Base-by-base conservation (phyloP, 2,329 filamentous ascomycete genomes). In the Hysterium pulicare region DNA sequence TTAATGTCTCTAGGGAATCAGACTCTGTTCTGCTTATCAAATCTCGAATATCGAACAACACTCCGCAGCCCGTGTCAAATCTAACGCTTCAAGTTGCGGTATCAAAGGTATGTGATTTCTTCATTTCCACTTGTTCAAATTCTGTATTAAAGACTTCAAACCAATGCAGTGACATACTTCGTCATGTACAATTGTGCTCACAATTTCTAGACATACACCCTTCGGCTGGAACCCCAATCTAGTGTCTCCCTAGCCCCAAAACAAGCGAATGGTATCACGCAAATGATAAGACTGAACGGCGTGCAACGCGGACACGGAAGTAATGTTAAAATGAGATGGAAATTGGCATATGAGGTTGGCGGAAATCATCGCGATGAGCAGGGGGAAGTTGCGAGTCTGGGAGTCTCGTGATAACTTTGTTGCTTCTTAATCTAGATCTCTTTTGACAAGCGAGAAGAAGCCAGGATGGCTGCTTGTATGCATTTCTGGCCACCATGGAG, bases 21-120 rank as follows among this genome's bases (percentile, higher is more conserved):
- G 69, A 75, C 37, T 60, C 76, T 50, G 69, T 81, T 2, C 81
- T 96, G 33, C 75, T 79, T 22, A 79, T 97, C 35, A 71, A 82
- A 3, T 87, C 90, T 49, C 76, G 79, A n/a, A 95, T 96, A 63
- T 90, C 88, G 15, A 98, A 95, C 64, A 85, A 80, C 46, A 86
- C 83, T 1, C 69, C 78, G 2, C 78, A 86, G 56, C 78, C 81
- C 0, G 77, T 98, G 17, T 78, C 79, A 3, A 86, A 94, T 50
- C 72, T 98, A 22, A 90, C 91, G 45, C 95, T 96, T 59, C 88
- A 95, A 66, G 77, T 95, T 30, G 93, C 93, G 3, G 91, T 96
- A 22, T 93, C 91, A 46, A 97, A 91, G 80, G 90, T 94, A 52
- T 17, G 20, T 32, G 34, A 23, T 42, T 30, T 7, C 40, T 10